Base-by-base conservation (phyloP, 176 grass and related monocot genomes). In the Rhynchospora tenuis region DNA sequence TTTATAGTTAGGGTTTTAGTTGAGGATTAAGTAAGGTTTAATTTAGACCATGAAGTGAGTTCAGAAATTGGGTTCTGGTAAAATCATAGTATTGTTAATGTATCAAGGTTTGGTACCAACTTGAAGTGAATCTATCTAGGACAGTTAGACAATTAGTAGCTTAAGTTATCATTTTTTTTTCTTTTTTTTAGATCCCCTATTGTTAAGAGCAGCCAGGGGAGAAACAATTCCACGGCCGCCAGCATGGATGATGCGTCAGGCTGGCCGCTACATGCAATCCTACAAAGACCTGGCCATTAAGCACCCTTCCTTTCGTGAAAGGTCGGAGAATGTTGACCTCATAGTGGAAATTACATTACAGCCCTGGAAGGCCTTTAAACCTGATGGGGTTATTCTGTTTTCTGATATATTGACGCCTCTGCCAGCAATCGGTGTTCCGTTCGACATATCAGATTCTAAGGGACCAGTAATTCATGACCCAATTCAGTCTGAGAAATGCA, bases 181-280 rank as follows among this genome's bases (percentile, higher is more conserved):
- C 15, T 23, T 82, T 69, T 31, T 69, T 29, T 52, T 83, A 98
- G 91, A 95, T 20, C 93, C 93, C 33, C 82, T 98, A 48, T 86
- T 98, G 79, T 76, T 98, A 56, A 92, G 89, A 67, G 93, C 93
- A 22, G 93, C 96, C 56, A 91, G 80, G 90, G 95, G 93, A 9
- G 87, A 93, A 84, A 44, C 85, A 5, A 83, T 93, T 31, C 79
- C 73, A 58, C 84, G 96, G 33, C 93, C 96, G 15, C 96, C 96
- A 42, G 91, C 96, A 45, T 98, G 96, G 96, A 98, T 98, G 96
- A 95, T 98, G 96, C 88, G 96, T 83, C 96, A 98, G 90, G 96
- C 96, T 23, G 91, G 96, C 52, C 91, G 96, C 61, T 98, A 98
- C 88, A 98, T 98, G 96, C 79, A 88, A 84, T 88, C 78, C 75